A percentile compares a stretch with the other conserved stretches of the same genome.
Evolutionary conservation across 2,329 filamentous ascomycete genomes (phyloP).

Genomic region (Arthrobotrys musiformis): DNA sequence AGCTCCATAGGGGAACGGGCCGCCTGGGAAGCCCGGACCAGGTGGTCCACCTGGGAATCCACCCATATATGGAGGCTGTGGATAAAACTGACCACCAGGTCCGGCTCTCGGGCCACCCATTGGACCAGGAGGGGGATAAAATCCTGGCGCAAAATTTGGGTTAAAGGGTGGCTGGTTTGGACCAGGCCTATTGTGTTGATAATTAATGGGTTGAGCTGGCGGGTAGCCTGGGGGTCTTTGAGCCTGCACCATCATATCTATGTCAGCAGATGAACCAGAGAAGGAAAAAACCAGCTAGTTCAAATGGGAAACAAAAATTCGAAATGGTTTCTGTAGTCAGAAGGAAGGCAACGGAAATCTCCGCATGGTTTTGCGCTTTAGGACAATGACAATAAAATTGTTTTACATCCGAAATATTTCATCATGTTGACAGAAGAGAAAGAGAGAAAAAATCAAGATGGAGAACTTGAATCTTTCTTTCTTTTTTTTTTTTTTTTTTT

Average conservation of each 20-base stretch:
- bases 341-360: conserved; percentile 81
- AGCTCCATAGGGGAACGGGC: conserved; percentile 40
- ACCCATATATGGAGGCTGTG: conserved; percentile 46
- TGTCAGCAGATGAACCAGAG: conserved; percentile 60
- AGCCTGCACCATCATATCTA: conserved; percentile 16
- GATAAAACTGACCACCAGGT: conserved; percentile 46
- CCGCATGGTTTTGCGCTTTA: conserved; percentile 77
- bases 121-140: conserved; percentile 40
- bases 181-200: conserved; percentile 37
- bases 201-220: conserved; percentile 20
- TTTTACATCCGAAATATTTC: conserved; percentile 77
- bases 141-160: conserved; percentile 41
- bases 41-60: conserved; percentile 37
- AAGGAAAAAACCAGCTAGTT: conserved; percentile 63
- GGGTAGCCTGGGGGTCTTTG: conserved; percentile 46
- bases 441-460: background rate
- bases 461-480: no score
- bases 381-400: conserved; percentile 65
- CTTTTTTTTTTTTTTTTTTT: no score
- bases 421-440: conserved; percentile 66
- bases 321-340: conserved; percentile 65
- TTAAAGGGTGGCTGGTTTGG: conserved; percentile 30
- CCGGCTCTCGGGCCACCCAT: conserved; percentile 23
- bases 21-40: conserved; percentile 34
- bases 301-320: conserved; percentile 57